A percentile compares a stretch with the other conserved stretches of the same genome.
Evolutionary conservation across 805 yeast species (phyloP).

Genomic region (Hagleromyces aurorensis): DNA sequence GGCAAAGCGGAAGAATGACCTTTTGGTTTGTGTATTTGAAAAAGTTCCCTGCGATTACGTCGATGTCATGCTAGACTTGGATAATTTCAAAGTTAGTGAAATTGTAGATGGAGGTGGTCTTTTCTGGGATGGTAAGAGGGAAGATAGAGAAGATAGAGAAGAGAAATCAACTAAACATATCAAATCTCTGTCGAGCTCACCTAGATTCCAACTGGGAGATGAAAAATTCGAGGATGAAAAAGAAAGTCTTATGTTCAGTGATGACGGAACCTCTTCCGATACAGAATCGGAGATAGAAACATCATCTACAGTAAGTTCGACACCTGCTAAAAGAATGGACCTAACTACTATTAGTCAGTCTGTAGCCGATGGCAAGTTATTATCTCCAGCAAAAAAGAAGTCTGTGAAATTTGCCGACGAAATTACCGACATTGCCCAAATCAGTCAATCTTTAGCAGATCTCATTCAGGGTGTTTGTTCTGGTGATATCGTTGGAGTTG

Average conservation of each 20-base stretch:
- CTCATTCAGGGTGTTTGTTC: constrained; percentile 24
- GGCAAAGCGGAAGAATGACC: constrained; percentile 69
- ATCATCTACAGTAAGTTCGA: too few relatives aligned
- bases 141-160: not conserved
- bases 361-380: too few relatives aligned
- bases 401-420: constrained; percentile 26
- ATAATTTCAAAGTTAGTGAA: constrained; percentile 23
- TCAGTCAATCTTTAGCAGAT: constrained; percentile 24
- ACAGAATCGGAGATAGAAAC: too few relatives aligned
- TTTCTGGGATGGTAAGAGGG: constrained; percentile 8
- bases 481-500: constrained; percentile 18
- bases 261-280: too few relatives aligned
- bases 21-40: constrained; percentile 78
- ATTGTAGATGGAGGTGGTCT: constrained; percentile 22
- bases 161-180: not conserved
- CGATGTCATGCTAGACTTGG: constrained; percentile 40
- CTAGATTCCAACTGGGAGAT: constrained; percentile 69
- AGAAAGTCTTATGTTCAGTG: too few relatives aligned
- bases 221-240: too few relatives aligned
- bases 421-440: constrained; percentile 16
- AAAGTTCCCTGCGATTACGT: constrained; percentile 71
- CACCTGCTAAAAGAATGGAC: too few relatives aligned
- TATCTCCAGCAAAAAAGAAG: constrained; percentile 12
- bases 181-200: not conserved
- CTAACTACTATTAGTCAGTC: too few relatives aligned